Conservation (phyloP, 116 monocot genomes). For the Posidonia oceanica region DNA sequence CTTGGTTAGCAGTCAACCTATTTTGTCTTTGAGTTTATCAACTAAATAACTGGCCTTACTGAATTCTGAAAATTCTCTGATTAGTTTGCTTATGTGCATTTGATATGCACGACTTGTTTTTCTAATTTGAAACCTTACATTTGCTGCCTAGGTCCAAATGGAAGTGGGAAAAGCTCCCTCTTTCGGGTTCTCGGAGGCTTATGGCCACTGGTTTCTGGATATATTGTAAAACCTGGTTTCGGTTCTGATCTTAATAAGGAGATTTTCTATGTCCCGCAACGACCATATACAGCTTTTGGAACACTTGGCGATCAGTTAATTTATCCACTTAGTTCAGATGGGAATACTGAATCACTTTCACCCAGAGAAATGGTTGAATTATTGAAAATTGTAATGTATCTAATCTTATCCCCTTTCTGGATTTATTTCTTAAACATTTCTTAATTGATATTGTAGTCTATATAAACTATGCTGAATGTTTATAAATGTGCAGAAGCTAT, state of each 20-base stretch:
- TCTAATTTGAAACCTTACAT: constrained; percentile 2
- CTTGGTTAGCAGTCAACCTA: no score
- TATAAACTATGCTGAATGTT: not conserved
- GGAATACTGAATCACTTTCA: constrained; percentile 69
- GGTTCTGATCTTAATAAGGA: constrained; percentile 98
- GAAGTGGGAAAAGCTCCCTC: constrained; percentile 97
- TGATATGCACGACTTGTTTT: not conserved
- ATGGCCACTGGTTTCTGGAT: constrained; percentile 92
- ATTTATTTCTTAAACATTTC: not conserved
- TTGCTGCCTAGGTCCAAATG: constrained; percentile 83
- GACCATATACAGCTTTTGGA: constrained; percentile 97
- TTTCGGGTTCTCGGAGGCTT: constrained; percentile 98
- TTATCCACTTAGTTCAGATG: constrained; percentile 78
- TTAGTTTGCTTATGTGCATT: not conserved
- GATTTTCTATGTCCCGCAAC: constrained; percentile 97
- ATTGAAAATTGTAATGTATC: constrained; percentile 64
- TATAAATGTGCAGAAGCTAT: not conserved
- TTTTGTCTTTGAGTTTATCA: no score
- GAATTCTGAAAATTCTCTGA: no score
- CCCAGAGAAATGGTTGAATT: constrained; percentile 72
- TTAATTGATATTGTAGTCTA: not conserved
- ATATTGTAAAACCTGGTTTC: constrained; percentile 91
- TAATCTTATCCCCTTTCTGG: not conserved
- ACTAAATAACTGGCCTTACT: no score
- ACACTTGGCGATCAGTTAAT: constrained; percentile 97